These are phyloP conservation scores for Aspergillus pseudoterreus DNA, from an alignment of 2,329 filamentous ascomycete species.

Conservation along the genomic window DNA sequence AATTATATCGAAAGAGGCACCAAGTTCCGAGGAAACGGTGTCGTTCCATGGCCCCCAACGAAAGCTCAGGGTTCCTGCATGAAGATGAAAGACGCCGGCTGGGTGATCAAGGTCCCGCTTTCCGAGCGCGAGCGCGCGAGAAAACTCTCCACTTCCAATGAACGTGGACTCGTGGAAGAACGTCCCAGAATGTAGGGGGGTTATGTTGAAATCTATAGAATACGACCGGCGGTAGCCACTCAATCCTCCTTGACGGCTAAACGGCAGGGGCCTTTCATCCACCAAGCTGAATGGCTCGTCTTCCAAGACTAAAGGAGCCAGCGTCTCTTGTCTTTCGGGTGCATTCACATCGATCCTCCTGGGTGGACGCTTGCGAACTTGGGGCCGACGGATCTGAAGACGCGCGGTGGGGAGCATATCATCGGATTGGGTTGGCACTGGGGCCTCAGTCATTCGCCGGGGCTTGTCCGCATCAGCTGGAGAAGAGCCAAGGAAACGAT, in stretches of 20 bases:
- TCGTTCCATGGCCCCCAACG: conserved; percentile 57
- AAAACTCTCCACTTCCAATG: conserved; percentile 55
- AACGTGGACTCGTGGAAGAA: conserved; percentile 57
- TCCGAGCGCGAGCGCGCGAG: conserved; percentile 39
- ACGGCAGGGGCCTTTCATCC: conserved; percentile 9
- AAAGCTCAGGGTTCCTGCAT: conserved; percentile 29
- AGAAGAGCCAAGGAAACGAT: conserved; percentile 32
- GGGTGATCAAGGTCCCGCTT: conserved; percentile 43
- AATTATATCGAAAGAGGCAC: conserved; percentile 33
- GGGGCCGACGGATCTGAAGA: conserved; percentile 15
- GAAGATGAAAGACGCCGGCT: conserved; percentile 38
- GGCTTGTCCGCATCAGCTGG: conserved; percentile 6
- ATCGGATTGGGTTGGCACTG: conserved; percentile 1
- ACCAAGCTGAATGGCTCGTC: conserved; percentile 13
- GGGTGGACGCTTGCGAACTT: conserved; percentile 37
- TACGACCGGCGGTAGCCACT: conserved; percentile 49
- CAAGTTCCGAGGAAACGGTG: conserved; percentile 47
- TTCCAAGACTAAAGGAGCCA: neutral
- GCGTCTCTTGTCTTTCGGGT: conserved; percentile 44
- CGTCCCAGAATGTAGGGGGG: conserved; percentile 48
- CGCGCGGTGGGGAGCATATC: conserved; percentile 9
- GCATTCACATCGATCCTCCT: conserved; percentile 46
- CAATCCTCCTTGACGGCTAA: conserved; percentile 37
- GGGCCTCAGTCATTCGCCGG: neutral
- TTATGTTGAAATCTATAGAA: conserved; percentile 51